phyloP scores from a whole-genome alignment of 2,329 filamentous ascomycete genomes.

The Gaeumannomyces sp. region DNA sequence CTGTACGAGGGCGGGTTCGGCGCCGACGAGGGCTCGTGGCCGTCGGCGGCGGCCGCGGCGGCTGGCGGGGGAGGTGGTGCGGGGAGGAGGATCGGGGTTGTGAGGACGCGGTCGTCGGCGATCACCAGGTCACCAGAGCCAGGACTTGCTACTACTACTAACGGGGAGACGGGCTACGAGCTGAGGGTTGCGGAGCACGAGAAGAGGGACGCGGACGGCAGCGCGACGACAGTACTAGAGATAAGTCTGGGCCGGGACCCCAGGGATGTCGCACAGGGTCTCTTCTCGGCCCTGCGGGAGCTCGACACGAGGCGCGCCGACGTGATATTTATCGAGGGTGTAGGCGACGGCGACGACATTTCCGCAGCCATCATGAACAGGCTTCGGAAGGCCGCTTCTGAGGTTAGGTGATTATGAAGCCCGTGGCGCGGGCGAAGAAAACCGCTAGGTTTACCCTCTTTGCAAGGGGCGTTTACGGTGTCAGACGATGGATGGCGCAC shows the following conservation, averaged over 20 bases:
- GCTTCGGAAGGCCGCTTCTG: conserved; percentile 68
- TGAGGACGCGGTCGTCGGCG: conserved; percentile 51
- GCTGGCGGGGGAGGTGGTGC: conserved; percentile 11
- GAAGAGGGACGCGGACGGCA: conserved; percentile 23
- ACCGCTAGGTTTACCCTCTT: not conserved
- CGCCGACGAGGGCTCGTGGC: conserved; percentile 29
- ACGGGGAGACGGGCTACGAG: conserved; percentile 22
- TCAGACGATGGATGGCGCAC: conserved; percentile 17
- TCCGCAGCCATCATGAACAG: conserved; percentile 84
- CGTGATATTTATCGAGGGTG: conserved; percentile 85
- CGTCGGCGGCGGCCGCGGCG: too few relatives aligned
- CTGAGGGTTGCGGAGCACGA: conserved; percentile 31
- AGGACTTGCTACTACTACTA: not conserved
- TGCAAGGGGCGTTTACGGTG: not conserved
- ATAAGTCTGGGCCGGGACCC: conserved; percentile 66
- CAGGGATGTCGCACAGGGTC: conserved; percentile 70
- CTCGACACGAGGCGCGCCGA: conserved; percentile 75
- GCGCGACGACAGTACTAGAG: conserved; percentile 51
- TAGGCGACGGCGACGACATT: conserved; percentile 71
- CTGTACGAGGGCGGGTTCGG: conserved; percentile 61
- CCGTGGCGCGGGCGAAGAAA: too few relatives aligned
- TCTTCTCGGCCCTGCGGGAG: conserved; percentile 83
- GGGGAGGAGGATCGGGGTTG: conserved; percentile 36
- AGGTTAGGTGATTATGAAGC: conserved; percentile 33
- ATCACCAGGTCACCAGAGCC: conserved; percentile 18